A percentile compares a stretch with the other conserved stretches of the same genome.
Evolutionary conservation across 176 grass and related monocot genomes (phyloP).

Genomic region (Thinopyrum elongatum): DNA sequence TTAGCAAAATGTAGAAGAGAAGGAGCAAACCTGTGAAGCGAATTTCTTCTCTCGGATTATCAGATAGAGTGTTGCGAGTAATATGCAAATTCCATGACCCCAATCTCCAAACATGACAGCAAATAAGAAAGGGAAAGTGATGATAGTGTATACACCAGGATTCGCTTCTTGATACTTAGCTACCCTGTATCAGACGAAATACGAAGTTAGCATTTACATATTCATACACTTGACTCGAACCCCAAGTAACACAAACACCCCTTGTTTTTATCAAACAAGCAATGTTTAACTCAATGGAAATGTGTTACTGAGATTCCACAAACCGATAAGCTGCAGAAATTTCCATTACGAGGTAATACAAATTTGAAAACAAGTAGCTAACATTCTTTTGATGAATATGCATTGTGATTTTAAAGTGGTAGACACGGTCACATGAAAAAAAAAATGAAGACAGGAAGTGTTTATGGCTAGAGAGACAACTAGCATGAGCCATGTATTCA

Average conservation of each 20-base stretch:
- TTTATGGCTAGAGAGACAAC: background rate
- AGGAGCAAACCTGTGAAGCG: slow-evolving; percentile 71
- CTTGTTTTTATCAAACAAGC: slow-evolving; percentile 6
- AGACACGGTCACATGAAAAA: background rate
- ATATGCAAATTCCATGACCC: slow-evolving; percentile 90
- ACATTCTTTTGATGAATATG: background rate
- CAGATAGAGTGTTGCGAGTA: slow-evolving; percentile 63
- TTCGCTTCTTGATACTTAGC: slow-evolving; percentile 97
- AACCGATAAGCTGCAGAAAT: background rate
- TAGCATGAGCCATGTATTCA: background rate
- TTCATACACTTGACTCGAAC: background rate
- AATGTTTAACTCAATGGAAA: background rate
- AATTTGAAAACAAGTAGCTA: background rate
- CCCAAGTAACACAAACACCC: background rate
- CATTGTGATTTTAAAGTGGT: background rate
- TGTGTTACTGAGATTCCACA: background rate
- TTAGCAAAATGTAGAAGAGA: slow-evolving; percentile 19
- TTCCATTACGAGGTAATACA: background rate
- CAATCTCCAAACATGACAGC: slow-evolving; percentile 99
- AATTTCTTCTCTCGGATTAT: slow-evolving; percentile 85
- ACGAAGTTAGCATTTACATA: slow-evolving; percentile 28
- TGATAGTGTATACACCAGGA: slow-evolving; percentile 86
- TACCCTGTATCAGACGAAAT: slow-evolving; percentile 48
- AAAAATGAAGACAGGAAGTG: background rate
- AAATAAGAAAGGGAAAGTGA: slow-evolving; percentile 97